Percentiles rank a stretch among this genome's conserved stretches.
phyloP scores from a whole-genome alignment of 371 early-diverging fungal genomes.

The Lichtheimia hyalospora region DNA sequence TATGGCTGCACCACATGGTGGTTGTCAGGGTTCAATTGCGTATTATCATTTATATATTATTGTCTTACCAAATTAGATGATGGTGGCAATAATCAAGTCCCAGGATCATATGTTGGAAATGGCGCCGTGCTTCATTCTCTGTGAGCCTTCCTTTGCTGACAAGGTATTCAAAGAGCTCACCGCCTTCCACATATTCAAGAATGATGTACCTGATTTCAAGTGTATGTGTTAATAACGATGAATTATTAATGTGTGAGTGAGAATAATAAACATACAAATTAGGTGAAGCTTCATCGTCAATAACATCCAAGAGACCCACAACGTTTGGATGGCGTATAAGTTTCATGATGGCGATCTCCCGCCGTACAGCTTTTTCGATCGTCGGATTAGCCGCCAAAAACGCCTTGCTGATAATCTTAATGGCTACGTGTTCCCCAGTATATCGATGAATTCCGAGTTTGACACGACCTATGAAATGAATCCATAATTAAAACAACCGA shows the following conservation, averaged over 20 bases:
- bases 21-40: too few relatives aligned
- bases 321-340: conserved; percentile 71
- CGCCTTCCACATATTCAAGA: conserved; percentile 52
- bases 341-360: conserved; percentile 79
- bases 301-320: conserved; percentile 69
- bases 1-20: conserved; percentile 63
- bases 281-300: conserved; percentile 59
- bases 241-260: background rate
- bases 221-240: background rate
- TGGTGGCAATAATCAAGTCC: conserved; percentile 94
- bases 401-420: conserved; percentile 51
- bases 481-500: background rate
- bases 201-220: conserved; percentile 30
- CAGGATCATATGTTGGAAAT: conserved; percentile 94
- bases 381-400: conserved; percentile 54
- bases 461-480: conserved; percentile 34
- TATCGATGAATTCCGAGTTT: conserved; percentile 44
- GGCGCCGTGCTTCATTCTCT: conserved; percentile 86
- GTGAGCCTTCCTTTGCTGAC: conserved; percentile 44
- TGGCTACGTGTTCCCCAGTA: conserved; percentile 51
- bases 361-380: conserved; percentile 64
- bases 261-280: conserved; percentile 62
- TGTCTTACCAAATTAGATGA: conserved; percentile 44
- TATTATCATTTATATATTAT: too few relatives aligned
- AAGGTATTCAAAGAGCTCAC: conserved; percentile 51